These are phyloP conservation scores for Pisolithus tinctorius DNA, from an alignment of 768 basidiomycete species.

Conservation along the genomic window DNA sequence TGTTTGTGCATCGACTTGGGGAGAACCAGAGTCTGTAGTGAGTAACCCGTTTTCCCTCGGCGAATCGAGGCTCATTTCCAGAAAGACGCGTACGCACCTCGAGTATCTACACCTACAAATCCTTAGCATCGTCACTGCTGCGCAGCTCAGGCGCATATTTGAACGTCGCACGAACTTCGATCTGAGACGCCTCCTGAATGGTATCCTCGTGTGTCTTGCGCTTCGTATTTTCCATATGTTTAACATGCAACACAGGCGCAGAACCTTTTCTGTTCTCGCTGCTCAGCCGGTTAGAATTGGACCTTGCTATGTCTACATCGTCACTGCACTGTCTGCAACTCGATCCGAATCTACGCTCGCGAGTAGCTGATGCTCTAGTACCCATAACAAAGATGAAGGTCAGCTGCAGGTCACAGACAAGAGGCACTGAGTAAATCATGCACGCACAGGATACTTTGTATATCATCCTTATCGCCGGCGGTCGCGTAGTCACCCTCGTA, in stretches of 20 bases:
- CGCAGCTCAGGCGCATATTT: constrained; percentile 82
- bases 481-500: constrained; percentile 77
- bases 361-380: constrained; percentile 74
- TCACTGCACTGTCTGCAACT: constrained; percentile 77
- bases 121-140: constrained; percentile 79
- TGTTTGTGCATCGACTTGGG: constrained; percentile 86
- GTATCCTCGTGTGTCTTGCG: constrained; percentile 22
- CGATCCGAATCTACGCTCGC: constrained; percentile 59
- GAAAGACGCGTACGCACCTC: constrained; percentile 87
- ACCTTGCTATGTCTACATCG: constrained; percentile 77
- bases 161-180: constrained; percentile 90
- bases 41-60: constrained; percentile 25
- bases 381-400: constrained; percentile 80
- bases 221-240: not conserved
- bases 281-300: constrained; percentile 62
- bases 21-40: constrained; percentile 94
- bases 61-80: constrained; percentile 37
- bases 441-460: constrained; percentile 77
- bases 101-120: constrained; percentile 95
- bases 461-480: constrained; percentile 74
- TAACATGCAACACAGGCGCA: constrained; percentile 47
- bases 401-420: not conserved
- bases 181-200: constrained; percentile 65
- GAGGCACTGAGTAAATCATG: not conserved
- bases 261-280: constrained; percentile 75